Base-by-base conservation (phyloP, 805 yeast genomes). In the Yamadazyma kitorensis region DNA sequence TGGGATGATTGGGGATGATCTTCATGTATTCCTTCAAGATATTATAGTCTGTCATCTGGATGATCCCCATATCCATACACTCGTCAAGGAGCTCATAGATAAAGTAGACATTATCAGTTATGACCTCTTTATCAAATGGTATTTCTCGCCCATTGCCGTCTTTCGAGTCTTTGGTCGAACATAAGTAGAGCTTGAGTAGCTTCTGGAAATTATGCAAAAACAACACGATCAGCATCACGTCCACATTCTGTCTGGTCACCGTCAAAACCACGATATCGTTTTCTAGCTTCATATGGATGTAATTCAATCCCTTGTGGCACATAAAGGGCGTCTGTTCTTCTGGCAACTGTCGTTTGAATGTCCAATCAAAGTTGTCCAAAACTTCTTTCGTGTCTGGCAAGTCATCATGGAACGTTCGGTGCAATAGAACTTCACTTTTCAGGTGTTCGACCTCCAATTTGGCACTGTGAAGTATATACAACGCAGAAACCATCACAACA, bases 21-120 rank as follows among this genome's bases (percentile, higher is more conserved):
- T 84, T 80, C 43, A 83, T 80, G 51, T 83, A 88, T 52, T 87
- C 95, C 48, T 78, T 78, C 35, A 88, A 67, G 9, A 88, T 74
- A 43, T 81, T 82, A 33, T 78, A 74, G 50, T 88, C 95, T 0
- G 96, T 84, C 34, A 83, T 67, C 59, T 88, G 96, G 1, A 87
- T 79, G n/a, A 83, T 61, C 6, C 96, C 96, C 57, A 75, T 83
- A 56, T 88, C 96, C 77, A 86, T 74, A 70, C 87, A 83, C 52
- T 87, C 96, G 52, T 87, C 96, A 27, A 87, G 58, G n/a, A 87
- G 61, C 54, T 88, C 96, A 57, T 82, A 82, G 6, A 87, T 74
- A 31, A 87, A 64, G 21, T 80, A 78, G 44, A 76, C 74, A 56
- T 87, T 91, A 55, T 87, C 95, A 15, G 74, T 61, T 2, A 86